A percentile compares a stretch with the other conserved stretches of the same genome.
Evolutionary conservation across 2,329 filamentous ascomycete species (phyloP).

Genomic region (Alternaria angustiovoidea): DNA sequence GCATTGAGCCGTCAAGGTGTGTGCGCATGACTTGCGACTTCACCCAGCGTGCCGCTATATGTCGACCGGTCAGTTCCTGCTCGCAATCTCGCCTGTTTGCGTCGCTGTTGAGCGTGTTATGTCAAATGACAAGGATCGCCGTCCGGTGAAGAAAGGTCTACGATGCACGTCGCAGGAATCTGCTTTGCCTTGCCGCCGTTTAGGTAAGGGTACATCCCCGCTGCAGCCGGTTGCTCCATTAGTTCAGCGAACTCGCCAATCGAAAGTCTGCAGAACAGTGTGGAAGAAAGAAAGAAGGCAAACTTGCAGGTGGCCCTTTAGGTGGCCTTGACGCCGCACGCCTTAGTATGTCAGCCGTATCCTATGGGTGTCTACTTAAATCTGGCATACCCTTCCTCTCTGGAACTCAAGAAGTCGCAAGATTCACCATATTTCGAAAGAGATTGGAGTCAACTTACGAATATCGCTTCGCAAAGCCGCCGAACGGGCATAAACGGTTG

Average conservation of each 20-base stretch:
- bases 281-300: constrained; percentile 21
- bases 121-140: constrained; percentile 9
- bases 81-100: constrained; percentile 1
- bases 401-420: neutral
- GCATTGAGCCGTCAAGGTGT: constrained; percentile 7
- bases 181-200: constrained; percentile 9
- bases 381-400: constrained; percentile 21
- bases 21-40: constrained; percentile 14
- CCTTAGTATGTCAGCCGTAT: constrained; percentile 21
- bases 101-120: constrained; percentile 4
- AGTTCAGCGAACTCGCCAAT: constrained; percentile 20
- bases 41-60: neutral
- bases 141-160: constrained; percentile 17
- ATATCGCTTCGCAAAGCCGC: constrained; percentile 9
- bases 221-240: constrained; percentile 18
- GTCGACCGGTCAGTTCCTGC: constrained; percentile 16
- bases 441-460: constrained; percentile 12
- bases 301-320: constrained; percentile 27
- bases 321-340: constrained; percentile 9
- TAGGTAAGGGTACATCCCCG: constrained; percentile 15
- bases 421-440: neutral
- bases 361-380: constrained; percentile 31
- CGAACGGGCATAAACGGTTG: constrained; percentile 1
- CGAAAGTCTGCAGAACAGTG: constrained; percentile 12
- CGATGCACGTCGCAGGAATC: constrained; percentile 15